Conservation (phyloP, 2,329 filamentous ascomycete species). For the Rhinocladiella similis region DNA sequence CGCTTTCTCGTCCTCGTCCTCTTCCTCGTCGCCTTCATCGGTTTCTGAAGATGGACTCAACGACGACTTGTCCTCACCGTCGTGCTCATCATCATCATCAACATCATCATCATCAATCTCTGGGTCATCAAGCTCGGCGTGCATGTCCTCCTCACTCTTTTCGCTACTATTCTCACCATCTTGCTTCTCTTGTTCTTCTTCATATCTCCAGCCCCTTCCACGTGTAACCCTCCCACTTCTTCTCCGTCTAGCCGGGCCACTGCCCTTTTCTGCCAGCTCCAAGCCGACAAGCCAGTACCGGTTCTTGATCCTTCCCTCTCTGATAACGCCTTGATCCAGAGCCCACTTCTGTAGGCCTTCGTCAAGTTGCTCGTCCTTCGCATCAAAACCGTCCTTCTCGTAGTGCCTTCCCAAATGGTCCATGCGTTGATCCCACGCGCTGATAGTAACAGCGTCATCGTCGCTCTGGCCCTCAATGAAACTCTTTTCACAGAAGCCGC, state of each 20-base stretch:
- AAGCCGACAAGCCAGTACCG: constrained; percentile 20
- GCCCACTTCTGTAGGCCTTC: constrained; percentile 43
- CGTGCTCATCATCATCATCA: background rate
- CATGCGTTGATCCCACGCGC: constrained; percentile 78
- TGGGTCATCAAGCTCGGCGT: background rate
- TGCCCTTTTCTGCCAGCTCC: constrained; percentile 5
- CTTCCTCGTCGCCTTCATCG: background rate
- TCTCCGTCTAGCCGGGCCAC: constrained; percentile 2
- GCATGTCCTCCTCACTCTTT: background rate
- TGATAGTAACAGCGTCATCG: constrained; percentile 24
- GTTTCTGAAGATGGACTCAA: too few species aligned
- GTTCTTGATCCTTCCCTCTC: constrained; percentile 15
- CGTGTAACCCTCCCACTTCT: constrained; percentile 6
- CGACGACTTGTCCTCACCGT: background rate
- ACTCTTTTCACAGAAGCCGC: constrained; percentile 55
- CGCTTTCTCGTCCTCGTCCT: background rate
- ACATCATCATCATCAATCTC: background rate
- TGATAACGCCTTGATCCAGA: constrained; percentile 33
- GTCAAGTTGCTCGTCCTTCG: constrained; percentile 40
- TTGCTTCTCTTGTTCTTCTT: constrained; percentile 10
- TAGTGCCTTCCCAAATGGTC: constrained; percentile 84
- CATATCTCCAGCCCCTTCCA: constrained; percentile 1
- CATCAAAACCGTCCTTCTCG: constrained; percentile 55
- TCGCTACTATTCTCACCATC: background rate
- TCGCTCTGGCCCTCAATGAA: constrained; percentile 17